phyloP scores from a whole-genome alignment of 306 rosid genomes.

The Cajanus cajan region DNA sequence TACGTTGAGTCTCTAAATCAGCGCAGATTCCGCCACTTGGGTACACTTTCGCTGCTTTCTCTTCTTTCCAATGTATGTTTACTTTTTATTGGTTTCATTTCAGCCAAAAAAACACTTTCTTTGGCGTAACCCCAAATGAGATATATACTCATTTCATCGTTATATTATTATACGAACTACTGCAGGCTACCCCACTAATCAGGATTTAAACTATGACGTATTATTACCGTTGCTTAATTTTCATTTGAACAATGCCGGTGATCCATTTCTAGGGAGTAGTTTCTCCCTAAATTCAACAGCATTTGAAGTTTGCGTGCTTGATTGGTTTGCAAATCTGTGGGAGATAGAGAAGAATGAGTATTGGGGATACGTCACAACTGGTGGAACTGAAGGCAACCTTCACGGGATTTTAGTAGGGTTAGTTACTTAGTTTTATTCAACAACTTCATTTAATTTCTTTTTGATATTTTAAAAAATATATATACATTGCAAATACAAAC shows the following conservation, averaged over 20 bases:
- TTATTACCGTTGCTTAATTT: conserved; percentile 53
- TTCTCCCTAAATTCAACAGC: conserved; percentile 51
- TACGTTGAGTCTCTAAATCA: too few species aligned
- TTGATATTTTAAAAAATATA: not conserved
- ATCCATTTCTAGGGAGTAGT: conserved; percentile 60
- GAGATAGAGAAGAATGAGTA: conserved; percentile 60
- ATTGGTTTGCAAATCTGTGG: conserved; percentile 77
- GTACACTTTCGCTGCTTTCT: too few species aligned
- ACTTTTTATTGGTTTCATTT: too few species aligned
- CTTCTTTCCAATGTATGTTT: too few species aligned
- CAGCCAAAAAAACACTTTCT: too few species aligned
- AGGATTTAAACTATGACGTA: conserved; percentile 58
- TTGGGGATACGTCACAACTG: conserved; percentile 75
- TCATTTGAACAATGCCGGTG: conserved; percentile 65
- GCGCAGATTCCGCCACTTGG: too few species aligned
- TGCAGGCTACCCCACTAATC: conserved; percentile 33
- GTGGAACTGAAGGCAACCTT: conserved; percentile 80
- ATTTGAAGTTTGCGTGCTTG: conserved; percentile 66
- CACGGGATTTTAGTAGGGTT: conserved; percentile 73
- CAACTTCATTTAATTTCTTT: not conserved
- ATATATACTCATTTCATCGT: too few species aligned
- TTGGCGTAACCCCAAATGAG: too few species aligned
- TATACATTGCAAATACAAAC: not conserved
- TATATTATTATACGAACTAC: too few species aligned
- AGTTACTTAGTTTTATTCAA: conserved; percentile 20